Base-by-base conservation (phyloP, 805 yeast genomes). In the Starmerella vitae region DNA sequence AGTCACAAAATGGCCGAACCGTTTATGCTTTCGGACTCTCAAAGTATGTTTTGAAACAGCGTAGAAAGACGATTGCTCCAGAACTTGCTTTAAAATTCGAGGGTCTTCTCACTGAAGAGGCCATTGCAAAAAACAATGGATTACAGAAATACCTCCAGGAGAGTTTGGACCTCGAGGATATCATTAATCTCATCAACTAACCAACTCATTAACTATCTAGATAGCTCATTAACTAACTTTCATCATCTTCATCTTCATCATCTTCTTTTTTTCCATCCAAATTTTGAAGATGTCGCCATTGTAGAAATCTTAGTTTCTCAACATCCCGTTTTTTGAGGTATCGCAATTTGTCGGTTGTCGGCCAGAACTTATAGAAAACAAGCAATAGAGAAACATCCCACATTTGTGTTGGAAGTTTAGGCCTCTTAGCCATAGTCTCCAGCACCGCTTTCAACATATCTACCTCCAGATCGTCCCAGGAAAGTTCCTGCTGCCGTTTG, bases 11-110 rank as follows among this genome's bases (percentile, higher is more conserved):
- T 9, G 49, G 53, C 13, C 41, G 51, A 34, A 41, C 48, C 17
- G 56, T 60, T 5, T 68, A 74, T 50, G 74, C 84, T 1, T 61
- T 74, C 17, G 73, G 78, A 2, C 55, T 84, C 20, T 78, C 93
- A 8, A 83, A 78, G 57, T 78, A 84, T 49, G 93, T 86, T 2
- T 69, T 85, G 53, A 86, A 85, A 61, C 67, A 72, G 45, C 83
- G 82, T 22, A 67, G 93, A 51, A 70, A 71, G 53, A 85, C 96
- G 0, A 68, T 86, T 33, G 55, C 65, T 4, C 94, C 94, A 2
- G 61, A 52, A 15, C 77, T 69, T 4, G 75, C 75, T 3, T 48
- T 84, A 18, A 62, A 65, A 45, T 62, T 61, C 30, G 68, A 75
- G 50, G 84, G 79, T 0, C 55, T 76, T 20, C 70, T 65, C 54